These are phyloP conservation scores for Fusarium ramigenum DNA, from an alignment of 2,329 filamentous ascomycete species.

Conservation along the genomic window DNA sequence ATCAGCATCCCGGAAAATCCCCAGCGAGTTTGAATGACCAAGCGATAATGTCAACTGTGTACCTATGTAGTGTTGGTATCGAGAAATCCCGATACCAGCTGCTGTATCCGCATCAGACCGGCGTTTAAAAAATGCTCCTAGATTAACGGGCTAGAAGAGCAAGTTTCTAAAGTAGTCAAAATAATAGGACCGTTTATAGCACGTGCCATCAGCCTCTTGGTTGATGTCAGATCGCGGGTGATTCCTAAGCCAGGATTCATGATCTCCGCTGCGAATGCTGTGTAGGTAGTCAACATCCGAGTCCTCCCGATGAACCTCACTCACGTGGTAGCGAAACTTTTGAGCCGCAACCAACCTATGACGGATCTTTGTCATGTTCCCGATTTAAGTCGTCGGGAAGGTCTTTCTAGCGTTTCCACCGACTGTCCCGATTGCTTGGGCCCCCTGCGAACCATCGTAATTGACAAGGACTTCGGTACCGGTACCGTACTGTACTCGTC, in stretches of 20 bases:
- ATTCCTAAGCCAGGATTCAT: conserved; percentile 3
- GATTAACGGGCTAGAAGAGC: not conserved
- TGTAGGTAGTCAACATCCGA: conserved; percentile 21
- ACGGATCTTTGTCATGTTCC: conserved; percentile 1
- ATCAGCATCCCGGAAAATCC: not conserved
- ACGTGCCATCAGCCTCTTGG: not conserved
- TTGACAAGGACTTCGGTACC: not conserved
- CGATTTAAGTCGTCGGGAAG: conserved; percentile 8
- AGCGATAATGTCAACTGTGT: not conserved
- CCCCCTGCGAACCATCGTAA: conserved; percentile 2
- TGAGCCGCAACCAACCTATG: conserved; percentile 3
- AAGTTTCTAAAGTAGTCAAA: not conserved
- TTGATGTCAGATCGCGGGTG: conserved; percentile 7
- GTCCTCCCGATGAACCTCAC: conserved; percentile 33
- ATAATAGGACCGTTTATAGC: conserved; percentile 21
- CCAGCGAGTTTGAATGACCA: not conserved
- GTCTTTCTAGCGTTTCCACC: conserved; percentile 13
- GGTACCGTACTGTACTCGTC: not conserved
- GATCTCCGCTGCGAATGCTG: not conserved
- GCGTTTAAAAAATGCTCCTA: not conserved
- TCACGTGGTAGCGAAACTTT: conserved; percentile 37
- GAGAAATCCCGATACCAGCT: conserved; percentile 11
- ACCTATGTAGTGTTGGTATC: conserved; percentile 4
- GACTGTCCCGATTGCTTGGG: not conserved
- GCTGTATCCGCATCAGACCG: conserved; percentile 1